Evolutionary conservation across 2,329 filamentous ascomycete genomes (phyloP).

Genomic region (Echinosphaeria canescens): DNA sequence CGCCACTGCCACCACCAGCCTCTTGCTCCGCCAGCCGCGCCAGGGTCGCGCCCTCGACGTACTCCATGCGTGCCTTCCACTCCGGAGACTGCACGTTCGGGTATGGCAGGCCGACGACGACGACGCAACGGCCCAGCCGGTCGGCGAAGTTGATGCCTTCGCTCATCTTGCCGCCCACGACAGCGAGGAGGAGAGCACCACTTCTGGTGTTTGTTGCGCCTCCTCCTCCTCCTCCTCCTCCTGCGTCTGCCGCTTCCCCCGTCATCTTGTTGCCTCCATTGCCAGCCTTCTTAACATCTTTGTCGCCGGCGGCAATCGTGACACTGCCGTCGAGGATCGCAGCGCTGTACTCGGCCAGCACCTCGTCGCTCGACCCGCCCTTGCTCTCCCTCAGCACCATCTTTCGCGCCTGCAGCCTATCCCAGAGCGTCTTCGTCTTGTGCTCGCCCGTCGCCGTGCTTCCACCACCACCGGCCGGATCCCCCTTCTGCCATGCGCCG

Average conservation of each 20-base stretch:
- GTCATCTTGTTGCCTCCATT: slow-evolving; percentile 10
- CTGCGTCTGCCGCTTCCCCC: slow-evolving; percentile 6
- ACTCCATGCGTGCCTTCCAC: slow-evolving; percentile 81
- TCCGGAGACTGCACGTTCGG: slow-evolving; percentile 77
- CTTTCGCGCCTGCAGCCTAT: slow-evolving; percentile 34
- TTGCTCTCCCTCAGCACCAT: slow-evolving; percentile 36
- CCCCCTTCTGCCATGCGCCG: slow-evolving; percentile 28
- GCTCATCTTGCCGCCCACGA: slow-evolving; percentile 85
- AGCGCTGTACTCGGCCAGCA: slow-evolving; percentile 50
- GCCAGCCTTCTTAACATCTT: no score
- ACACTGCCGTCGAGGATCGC: slow-evolving; percentile 44
- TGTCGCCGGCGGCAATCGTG: no score
- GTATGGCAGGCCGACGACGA: slow-evolving; percentile 84
- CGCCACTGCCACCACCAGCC: slow-evolving; percentile 1
- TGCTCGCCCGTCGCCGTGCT: slow-evolving; percentile 3
- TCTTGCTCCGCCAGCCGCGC: slow-evolving; percentile 13
- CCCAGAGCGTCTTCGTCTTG: slow-evolving; percentile 26
- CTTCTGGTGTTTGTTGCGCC: no score
- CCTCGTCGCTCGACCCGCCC: slow-evolving; percentile 37
- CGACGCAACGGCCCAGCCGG: slow-evolving; percentile 65
- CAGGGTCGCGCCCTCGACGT: slow-evolving; percentile 45
- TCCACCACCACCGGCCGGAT: slow-evolving; percentile 9
- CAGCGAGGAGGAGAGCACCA: slow-evolving; percentile 68
- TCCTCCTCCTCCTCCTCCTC: slow-evolving; percentile 2
- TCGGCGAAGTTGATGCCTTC: slow-evolving; percentile 99